Evolutionary conservation across 2,329 filamentous ascomycete species (phyloP).

Genomic region (Bipolaris bicolor): DNA sequence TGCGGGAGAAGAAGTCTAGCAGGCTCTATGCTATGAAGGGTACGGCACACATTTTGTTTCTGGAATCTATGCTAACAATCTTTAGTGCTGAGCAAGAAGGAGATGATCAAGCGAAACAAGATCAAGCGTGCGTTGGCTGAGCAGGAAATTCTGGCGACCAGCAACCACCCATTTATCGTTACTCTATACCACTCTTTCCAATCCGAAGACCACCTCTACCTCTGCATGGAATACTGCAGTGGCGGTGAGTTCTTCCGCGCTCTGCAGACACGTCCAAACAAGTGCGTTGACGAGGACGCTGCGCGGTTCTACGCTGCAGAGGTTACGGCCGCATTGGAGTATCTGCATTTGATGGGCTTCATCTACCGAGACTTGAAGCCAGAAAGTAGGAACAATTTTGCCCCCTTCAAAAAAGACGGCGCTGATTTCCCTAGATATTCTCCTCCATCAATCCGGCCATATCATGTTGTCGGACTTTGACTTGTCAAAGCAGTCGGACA

Average conservation of each 20-base stretch:
- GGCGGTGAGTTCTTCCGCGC: slow-evolving; percentile 98
- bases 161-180: slow-evolving; percentile 98
- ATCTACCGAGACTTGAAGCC: slow-evolving; percentile 98
- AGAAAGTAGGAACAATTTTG: slow-evolving; percentile 71
- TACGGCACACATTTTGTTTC: slow-evolving; percentile 49
- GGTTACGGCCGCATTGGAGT: slow-evolving; percentile 94
- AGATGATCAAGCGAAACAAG: slow-evolving; percentile 99
- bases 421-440: slow-evolving; percentile 73
- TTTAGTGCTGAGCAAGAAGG: slow-evolving; percentile 95
- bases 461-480: slow-evolving; percentile 99
- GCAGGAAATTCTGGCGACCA: slow-evolving; percentile 96
- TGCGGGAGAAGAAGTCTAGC: slow-evolving; percentile 96
- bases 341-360: slow-evolving; percentile 98
- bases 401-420: slow-evolving; percentile 5
- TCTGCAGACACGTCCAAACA: slow-evolving; percentile 92
- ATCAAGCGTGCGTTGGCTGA: slow-evolving; percentile 98
- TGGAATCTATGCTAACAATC: slow-evolving; percentile 33
- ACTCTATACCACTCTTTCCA: slow-evolving; percentile 99
- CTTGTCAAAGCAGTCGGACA: slow-evolving; percentile 94
- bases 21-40: slow-evolving; percentile 98
- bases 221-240: slow-evolving; percentile 99
- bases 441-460: slow-evolving; percentile 98
- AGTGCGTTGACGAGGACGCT: slow-evolving; percentile 96
- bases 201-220: slow-evolving; percentile 95
- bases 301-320: slow-evolving; percentile 97